A percentile compares a stretch with the other conserved stretches of the same genome.
Evolutionary conservation across 306 rosid genomes (phyloP).

Genomic region (Prosopis cineraria): DNA sequence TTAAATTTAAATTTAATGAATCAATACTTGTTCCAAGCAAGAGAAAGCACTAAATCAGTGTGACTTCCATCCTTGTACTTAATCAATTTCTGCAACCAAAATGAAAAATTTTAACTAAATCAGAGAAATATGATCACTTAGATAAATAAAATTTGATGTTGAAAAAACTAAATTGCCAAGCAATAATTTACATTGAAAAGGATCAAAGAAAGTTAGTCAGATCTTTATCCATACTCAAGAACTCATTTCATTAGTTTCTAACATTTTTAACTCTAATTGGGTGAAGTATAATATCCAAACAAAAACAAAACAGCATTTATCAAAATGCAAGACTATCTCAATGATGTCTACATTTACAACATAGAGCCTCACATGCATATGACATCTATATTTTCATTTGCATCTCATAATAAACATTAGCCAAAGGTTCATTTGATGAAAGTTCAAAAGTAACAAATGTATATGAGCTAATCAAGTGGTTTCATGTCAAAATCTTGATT

Average conservation of each 20-base stretch:
- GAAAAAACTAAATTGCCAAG: conserved; percentile 5
- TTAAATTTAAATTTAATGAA: conserved; percentile 36
- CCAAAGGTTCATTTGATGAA: not conserved
- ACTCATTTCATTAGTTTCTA: not conserved
- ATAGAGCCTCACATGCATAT: not conserved
- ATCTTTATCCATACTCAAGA: conserved; percentile 8
- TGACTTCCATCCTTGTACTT: conserved; percentile 86
- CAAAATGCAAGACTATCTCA: no score
- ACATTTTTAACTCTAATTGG: no score
- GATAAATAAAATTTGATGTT: not conserved
- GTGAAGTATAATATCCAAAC: no score
- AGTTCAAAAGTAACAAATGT: not conserved
- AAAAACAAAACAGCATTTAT: no score
- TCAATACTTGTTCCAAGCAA: conserved; percentile 95
- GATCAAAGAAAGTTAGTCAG: not conserved
- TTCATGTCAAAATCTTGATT: not conserved
- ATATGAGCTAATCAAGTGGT: not conserved
- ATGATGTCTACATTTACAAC: not conserved
- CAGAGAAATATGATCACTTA: conserved; percentile 24
- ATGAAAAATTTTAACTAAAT: conserved; percentile 32
- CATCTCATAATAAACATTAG: not conserved
- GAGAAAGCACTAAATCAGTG: conserved; percentile 86
- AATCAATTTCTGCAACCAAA: conserved; percentile 49
- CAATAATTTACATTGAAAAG: not conserved
- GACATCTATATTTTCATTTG: not conserved